Evolutionary conservation across 345 rosid species (phyloP), one percentile per base, ranked within the genome.

Genomic region (Camelina sativa): DNA sequence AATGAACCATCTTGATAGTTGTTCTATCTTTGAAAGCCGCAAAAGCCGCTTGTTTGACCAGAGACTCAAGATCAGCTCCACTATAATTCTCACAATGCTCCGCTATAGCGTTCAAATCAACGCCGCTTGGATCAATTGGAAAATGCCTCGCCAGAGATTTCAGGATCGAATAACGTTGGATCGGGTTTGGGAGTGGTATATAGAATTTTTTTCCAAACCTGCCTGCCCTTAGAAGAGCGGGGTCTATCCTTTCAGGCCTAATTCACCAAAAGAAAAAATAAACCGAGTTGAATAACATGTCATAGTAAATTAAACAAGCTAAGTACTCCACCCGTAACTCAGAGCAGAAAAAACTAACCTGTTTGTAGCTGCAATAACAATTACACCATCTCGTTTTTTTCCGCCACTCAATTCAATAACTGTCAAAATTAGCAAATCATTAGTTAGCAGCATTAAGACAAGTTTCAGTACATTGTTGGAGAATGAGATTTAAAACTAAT

Each of bases 131-230:
- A 68, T 87, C 97, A 40, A 88, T 69, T 19, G 86, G 87, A 66
- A 84, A 81, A 53, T 80, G 80, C 76, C 79, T 86, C 4, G 85
- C 81, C 15, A 86, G 83, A 34, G 97, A 87, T 67, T 86, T 81
- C 50, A 92, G 72, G 72, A 92, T 92, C 78, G 81, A 74, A 16
- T 84, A 84, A 3, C 94, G 92, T 68, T 87, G 92, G 16, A 77
- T 82, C 13, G 86, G 43, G 30, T 77, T 84, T 35, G 97, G 97
- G 51, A 92, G 84, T 16, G 89, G 83, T 28, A 88, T 92, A 56
- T 82, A 82, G 28, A 87, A 86, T 62, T 81, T 91, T 77, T 84
- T 86, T 48, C 94, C 94, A 57, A 92, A 88, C 82, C 97, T 83
- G 68, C 97, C 96, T 7, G 96, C 87, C 62, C 97, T 86, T 54